phyloP scores from a whole-genome alignment of 768 basidiomycete genomes.

The Auricularia cornea region DNA sequence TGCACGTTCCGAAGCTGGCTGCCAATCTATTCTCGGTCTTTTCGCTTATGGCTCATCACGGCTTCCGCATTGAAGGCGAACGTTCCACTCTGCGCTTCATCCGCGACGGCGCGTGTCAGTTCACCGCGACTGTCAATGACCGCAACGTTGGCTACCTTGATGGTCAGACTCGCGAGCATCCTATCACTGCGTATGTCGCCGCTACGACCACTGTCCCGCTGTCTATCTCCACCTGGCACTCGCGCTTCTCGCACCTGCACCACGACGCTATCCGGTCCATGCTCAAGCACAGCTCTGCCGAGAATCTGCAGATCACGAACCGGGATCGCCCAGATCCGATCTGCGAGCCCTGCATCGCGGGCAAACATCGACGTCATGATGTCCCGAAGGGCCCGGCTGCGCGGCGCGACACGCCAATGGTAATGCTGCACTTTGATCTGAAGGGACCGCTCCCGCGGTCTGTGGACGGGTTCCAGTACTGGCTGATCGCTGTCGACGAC shows the following conservation, averaged over 20 bases:
- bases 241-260: conserved; percentile 19
- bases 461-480: not conserved
- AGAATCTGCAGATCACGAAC: conserved; percentile 15
- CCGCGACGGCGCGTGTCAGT: conserved; percentile 5
- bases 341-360: conserved; percentile 28
- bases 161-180: not conserved
- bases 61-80: conserved; percentile 6
- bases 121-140: conserved; percentile 9
- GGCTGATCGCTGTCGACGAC: not conserved
- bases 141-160: conserved; percentile 2
- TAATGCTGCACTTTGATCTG: conserved; percentile 5
- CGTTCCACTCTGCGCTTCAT: not conserved
- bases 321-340: conserved; percentile 10
- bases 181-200: not conserved
- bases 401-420: conserved; percentile 15
- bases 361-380: conserved; percentile 22
- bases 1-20: conserved; percentile 13
- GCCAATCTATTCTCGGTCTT: conserved; percentile 10
- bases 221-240: conserved; percentile 17
- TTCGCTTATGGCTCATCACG: conserved; percentile 10
- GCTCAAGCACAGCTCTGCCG: conserved; percentile 14
- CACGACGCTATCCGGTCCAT: conserved; percentile 12
- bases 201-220: not conserved
- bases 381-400: conserved; percentile 25
- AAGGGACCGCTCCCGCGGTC: conserved; percentile 8